phyloP scores from a whole-genome alignment of 2,329 filamentous ascomycete species.

The Diaporthe eres region DNA sequence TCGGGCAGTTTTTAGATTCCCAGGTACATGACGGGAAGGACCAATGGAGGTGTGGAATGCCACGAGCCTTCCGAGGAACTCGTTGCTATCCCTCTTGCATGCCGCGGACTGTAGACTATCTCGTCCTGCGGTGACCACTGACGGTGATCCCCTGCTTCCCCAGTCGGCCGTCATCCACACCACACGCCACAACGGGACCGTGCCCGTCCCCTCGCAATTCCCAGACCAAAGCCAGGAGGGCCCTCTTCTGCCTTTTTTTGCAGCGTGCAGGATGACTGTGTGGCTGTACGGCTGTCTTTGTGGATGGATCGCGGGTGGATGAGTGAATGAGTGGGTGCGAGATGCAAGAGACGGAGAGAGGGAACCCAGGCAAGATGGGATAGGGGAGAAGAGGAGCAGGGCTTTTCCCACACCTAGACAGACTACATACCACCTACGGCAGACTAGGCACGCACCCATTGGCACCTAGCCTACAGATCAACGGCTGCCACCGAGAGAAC shows the following conservation, averaged over 20 bases:
- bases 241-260: neutral
- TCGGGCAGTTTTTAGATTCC: neutral
- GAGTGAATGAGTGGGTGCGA: neutral
- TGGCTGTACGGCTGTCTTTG: neutral
- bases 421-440: neutral
- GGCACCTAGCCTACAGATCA: neutral
- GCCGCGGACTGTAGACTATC: neutral
- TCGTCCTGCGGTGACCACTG: neutral
- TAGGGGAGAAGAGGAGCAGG: neutral
- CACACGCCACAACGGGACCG: slow-evolving; percentile 30
- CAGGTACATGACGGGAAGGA: neutral
- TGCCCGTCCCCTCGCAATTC: slow-evolving; percentile 23
- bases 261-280: slow-evolving; percentile 5
- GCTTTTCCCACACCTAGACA: neutral
- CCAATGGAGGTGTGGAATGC: slow-evolving; percentile 21
- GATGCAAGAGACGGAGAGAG: neutral
- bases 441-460: neutral
- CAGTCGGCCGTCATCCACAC: slow-evolving; percentile 30
- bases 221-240: slow-evolving; percentile 1
- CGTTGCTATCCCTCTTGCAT: neutral
- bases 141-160: slow-evolving; percentile 24
- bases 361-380: neutral
- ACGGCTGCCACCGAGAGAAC: slow-evolving; percentile 13
- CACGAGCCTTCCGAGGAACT: neutral
- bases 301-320: neutral